A percentile compares a stretch with the other conserved stretches of the same genome.
Conservation (phyloP, 345 rosid species). For the Anastatica hierochuntica region DNA sequence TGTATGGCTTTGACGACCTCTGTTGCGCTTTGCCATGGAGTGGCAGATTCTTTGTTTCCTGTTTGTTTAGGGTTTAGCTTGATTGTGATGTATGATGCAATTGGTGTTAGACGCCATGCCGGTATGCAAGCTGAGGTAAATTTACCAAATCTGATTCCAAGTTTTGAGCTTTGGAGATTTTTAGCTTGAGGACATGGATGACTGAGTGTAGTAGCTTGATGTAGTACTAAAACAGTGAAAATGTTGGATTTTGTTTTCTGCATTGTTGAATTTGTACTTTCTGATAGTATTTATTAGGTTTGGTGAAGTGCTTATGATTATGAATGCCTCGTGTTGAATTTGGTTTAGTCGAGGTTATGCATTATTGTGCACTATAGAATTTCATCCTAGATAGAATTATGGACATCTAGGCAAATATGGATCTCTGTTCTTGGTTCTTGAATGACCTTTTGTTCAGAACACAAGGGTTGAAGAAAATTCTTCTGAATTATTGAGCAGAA, state of each 20-base stretch:
- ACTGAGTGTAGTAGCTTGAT: not conserved
- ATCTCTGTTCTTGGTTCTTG: not conserved
- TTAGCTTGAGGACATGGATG: not conserved
- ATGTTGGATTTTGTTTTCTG: too few species aligned
- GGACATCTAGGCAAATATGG: not conserved
- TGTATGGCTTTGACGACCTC: constrained; percentile 92
- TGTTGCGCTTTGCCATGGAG: constrained; percentile 83
- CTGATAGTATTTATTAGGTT: too few species aligned
- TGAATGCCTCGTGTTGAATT: not conserved
- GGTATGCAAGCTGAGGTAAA: constrained; percentile 95
- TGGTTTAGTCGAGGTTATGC: not conserved
- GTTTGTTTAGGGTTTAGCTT: constrained; percentile 90
- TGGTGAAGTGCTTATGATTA: too few species aligned
- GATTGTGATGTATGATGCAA: constrained; percentile 95
- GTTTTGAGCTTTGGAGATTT: not conserved
- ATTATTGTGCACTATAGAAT: too few species aligned
- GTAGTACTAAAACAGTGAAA: not conserved
- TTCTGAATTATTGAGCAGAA: too few species aligned
- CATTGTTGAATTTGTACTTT: too few species aligned
- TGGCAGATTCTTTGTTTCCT: constrained; percentile 81
- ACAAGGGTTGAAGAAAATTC: too few species aligned
- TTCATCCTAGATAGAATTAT: too few species aligned
- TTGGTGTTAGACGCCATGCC: too few species aligned
- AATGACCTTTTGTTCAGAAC: too few species aligned
- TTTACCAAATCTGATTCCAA: not conserved